phyloP scores from a whole-genome alignment of 1,284 basidiomycete genomes.

The Hemileia vastatrix region DNA sequence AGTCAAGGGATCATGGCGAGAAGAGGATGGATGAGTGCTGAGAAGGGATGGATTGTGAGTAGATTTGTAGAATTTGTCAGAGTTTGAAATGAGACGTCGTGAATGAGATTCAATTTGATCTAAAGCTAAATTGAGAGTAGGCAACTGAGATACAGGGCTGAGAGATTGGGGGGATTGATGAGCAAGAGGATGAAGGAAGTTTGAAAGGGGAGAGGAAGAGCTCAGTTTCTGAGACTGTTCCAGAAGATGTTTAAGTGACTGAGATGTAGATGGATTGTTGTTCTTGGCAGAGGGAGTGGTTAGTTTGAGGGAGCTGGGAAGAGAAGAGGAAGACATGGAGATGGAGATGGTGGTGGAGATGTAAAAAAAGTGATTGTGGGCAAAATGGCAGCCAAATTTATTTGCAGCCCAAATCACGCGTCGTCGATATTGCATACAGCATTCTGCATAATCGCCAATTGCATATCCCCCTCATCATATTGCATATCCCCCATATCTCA shows the following conservation, averaged over 20 bases:
- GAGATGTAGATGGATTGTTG: slow-evolving; percentile 3
- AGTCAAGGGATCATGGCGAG: slow-evolving; percentile 26
- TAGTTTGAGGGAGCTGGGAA: slow-evolving; percentile 17
- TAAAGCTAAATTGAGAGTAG: slow-evolving; percentile 71
- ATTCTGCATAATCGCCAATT: too few relatives aligned
- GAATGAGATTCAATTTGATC: slow-evolving; percentile 88
- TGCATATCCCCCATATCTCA: too few relatives aligned
- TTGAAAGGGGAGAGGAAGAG: slow-evolving; percentile 2
- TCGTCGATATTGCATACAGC: too few relatives aligned
- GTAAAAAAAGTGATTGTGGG: too few relatives aligned
- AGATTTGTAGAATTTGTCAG: slow-evolving; percentile 47
- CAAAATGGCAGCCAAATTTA: too few relatives aligned
- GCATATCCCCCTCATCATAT: too few relatives aligned
- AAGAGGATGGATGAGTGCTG: slow-evolving; percentile 24
- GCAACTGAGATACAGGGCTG: slow-evolving; percentile 54
- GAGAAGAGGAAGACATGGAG: too few relatives aligned
- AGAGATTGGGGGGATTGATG: slow-evolving; percentile 48
- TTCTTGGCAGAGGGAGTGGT: slow-evolving; percentile 18
- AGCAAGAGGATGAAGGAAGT: not conserved
- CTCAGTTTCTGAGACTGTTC: slow-evolving; percentile 36
- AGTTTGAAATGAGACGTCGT: slow-evolving; percentile 57
- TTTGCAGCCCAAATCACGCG: too few relatives aligned
- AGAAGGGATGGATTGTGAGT: slow-evolving; percentile 20
- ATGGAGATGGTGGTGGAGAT: too few relatives aligned
- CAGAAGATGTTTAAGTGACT: slow-evolving; percentile 26